These are phyloP conservation scores for Candida michaelii DNA, from an alignment of 805 yeast genomes.

Conservation along the genomic window DNA sequence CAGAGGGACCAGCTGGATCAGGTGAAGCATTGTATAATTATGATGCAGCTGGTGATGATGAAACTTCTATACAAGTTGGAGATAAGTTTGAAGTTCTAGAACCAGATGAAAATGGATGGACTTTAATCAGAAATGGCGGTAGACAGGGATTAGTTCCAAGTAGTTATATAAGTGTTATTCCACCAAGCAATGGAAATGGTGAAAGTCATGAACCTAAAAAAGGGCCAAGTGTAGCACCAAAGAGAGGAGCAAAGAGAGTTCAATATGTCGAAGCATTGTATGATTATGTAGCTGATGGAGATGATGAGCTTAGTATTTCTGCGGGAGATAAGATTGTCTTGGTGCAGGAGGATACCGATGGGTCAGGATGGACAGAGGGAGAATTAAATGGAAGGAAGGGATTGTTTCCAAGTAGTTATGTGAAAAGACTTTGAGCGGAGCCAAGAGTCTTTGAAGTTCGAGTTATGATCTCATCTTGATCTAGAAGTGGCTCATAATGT, in stretches of 20 bases:
- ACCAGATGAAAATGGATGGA: slow-evolving; percentile 91
- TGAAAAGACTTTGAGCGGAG: slow-evolving; percentile 34
- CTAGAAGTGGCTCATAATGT: too few relatives aligned
- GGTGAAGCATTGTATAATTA: slow-evolving; percentile 66
- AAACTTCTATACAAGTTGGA: slow-evolving; percentile 59
- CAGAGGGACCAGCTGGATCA: slow-evolving; percentile 13
- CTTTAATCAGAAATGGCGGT: slow-evolving; percentile 52
- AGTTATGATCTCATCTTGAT: too few relatives aligned
- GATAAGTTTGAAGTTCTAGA: slow-evolving; percentile 59
- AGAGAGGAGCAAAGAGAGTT: slow-evolving; percentile 66
- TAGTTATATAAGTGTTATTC: slow-evolving; percentile 57
- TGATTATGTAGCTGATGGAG: slow-evolving; percentile 75
- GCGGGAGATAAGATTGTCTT: slow-evolving; percentile 76
- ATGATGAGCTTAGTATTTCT: slow-evolving; percentile 69
- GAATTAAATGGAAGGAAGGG: slow-evolving; percentile 46
- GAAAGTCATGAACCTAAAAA: slow-evolving; percentile 37
- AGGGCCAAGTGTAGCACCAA: slow-evolving; percentile 82
- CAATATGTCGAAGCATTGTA: slow-evolving; percentile 68
- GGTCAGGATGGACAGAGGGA: slow-evolving; percentile 96
- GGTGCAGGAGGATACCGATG: slow-evolving; percentile 54
- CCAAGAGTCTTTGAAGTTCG: background rate
- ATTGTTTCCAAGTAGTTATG: slow-evolving; percentile 71
- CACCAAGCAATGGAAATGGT: background rate
- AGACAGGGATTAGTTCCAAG: slow-evolving; percentile 82
- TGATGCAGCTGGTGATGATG: slow-evolving; percentile 72